Percentiles rank a stretch among this genome's conserved stretches.
These are phyloP conservation scores for Aspergillus sp. DNA, from an alignment of 2,329 filamentous ascomycete genomes.

Conservation along the genomic window DNA sequence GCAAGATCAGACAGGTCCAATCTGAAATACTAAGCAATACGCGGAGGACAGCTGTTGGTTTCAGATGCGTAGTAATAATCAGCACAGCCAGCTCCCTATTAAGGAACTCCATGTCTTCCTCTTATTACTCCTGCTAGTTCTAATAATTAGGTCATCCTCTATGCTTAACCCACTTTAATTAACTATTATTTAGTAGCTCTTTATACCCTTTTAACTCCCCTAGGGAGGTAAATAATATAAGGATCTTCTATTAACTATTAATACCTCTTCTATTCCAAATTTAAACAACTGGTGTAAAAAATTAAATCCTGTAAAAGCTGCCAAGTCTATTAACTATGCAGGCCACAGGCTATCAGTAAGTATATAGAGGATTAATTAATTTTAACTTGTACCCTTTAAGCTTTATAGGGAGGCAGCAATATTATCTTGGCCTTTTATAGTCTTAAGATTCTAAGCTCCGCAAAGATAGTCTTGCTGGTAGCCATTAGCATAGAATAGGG, in stretches of 20 bases:
- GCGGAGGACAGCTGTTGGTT: too few relatives aligned
- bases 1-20: too few relatives aligned
- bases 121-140: slow-evolving; percentile 65
- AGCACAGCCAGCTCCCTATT: slow-evolving; percentile 60
- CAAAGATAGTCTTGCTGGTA: slow-evolving; percentile 65
- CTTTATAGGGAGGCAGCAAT: slow-evolving; percentile 40
- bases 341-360: slow-evolving; percentile 49
- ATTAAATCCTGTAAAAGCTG: slow-evolving; percentile 57
- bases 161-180: slow-evolving; percentile 62
- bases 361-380: slow-evolving; percentile 38
- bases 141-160: slow-evolving; percentile 56
- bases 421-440: slow-evolving; percentile 52
- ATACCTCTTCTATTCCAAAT: slow-evolving; percentile 62
- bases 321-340: slow-evolving; percentile 55
- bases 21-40: too few relatives aligned
- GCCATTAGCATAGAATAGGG: slow-evolving; percentile 55
- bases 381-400: slow-evolving; percentile 48
- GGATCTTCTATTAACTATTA: slow-evolving; percentile 62
- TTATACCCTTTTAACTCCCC: slow-evolving; percentile 59
- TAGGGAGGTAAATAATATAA: slow-evolving; percentile 66
- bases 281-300: slow-evolving; percentile 61
- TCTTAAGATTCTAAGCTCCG: slow-evolving; percentile 61
- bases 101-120: slow-evolving; percentile 54
- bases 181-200: slow-evolving; percentile 52
- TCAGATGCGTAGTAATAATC: slow-evolving; percentile 65